Evolutionary conservation across 768 basidiomycete species (phyloP), one percentile per base, ranked within the genome.

Genomic region (Russula earlei): DNA sequence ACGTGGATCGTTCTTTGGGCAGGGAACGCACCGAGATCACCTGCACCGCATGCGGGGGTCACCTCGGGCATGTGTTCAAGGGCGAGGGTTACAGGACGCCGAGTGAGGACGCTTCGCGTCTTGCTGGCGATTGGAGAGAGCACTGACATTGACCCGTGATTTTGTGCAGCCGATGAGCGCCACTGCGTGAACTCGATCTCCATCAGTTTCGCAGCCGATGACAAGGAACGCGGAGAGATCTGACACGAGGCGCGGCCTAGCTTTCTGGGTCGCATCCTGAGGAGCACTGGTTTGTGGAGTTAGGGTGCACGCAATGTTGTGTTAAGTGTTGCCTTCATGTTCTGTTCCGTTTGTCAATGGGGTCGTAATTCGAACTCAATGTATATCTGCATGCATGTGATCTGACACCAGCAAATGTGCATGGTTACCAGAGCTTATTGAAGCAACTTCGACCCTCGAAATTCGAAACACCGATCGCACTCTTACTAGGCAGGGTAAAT

Each of bases 31-130:
- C 74, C 17, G 93, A 96, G 73, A 95, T 97, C 44, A 85, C 81
- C 25, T 95, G 91, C 66, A 77, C 89, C 17, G 87, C 90, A 2
- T 95, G 93, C 65, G 91, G 90, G 9, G 91, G 93, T 1, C 94
- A 97, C 68, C 77, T 97, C 5, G 94, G 94, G 4, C 93, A 97
- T 67, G 88, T 97, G 38, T 97, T 97, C 80, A 88, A 89, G 66
- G 92, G 92, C 36, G 93, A 95, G 70, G 85, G 86, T 2, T 92
- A 79, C 70, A 54, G 71, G 5, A 91, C 83, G 0, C 91, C 91
- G 4, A 91, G 88, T 85, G 8, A 5, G 49, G 5, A 19, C 14
- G 7, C 11, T 54, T 52, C 7, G 14, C 10, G 11, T 46, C 19
- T 11, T 14, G 31, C 41, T 14, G 47, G 27, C 29, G 0, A 20